Conservation (phyloP, 2,329 filamentous ascomycete genomes). For the Aspergillus sp. region DNA sequence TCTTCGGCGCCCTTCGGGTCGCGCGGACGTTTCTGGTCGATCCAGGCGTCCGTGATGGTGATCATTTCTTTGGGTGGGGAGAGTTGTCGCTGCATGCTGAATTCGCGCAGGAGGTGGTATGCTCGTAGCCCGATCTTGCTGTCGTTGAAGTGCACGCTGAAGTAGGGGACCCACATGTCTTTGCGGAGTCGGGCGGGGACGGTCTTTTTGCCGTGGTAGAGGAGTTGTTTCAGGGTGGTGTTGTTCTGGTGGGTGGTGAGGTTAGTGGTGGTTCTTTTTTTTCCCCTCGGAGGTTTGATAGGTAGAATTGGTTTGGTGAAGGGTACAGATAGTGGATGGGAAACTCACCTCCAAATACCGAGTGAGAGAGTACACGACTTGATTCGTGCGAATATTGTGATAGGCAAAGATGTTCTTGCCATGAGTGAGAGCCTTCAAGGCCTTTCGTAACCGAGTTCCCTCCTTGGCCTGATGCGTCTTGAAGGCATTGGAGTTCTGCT, state of each 20-base stretch:
- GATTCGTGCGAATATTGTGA: conserved; percentile 62
- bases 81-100: conserved; percentile 59
- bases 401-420: conserved; percentile 66
- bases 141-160: conserved; percentile 57
- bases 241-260: conserved; percentile 44
- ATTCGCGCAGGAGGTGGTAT: conserved; percentile 62
- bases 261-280: conserved; percentile 12
- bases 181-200: conserved; percentile 59
- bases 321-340: background rate
- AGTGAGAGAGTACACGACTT: conserved; percentile 64
- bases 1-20: conserved; percentile 43
- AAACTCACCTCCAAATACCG: conserved; percentile 55
- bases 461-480: conserved; percentile 41
- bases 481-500: conserved; percentile 46
- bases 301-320: too few species aligned
- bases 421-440: conserved; percentile 50
- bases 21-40: conserved; percentile 41
- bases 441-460: conserved; percentile 45
- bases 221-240: conserved; percentile 57
- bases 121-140: conserved; percentile 54
- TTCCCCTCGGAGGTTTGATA: too few species aligned
- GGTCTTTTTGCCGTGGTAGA: conserved; percentile 66
- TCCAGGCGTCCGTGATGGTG: conserved; percentile 46
- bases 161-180: conserved; percentile 65
- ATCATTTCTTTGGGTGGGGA: conserved; percentile 49